phyloP scores from a whole-genome alignment of 148 eudicot genomes.

The Salicornia ramosissima region DNA sequence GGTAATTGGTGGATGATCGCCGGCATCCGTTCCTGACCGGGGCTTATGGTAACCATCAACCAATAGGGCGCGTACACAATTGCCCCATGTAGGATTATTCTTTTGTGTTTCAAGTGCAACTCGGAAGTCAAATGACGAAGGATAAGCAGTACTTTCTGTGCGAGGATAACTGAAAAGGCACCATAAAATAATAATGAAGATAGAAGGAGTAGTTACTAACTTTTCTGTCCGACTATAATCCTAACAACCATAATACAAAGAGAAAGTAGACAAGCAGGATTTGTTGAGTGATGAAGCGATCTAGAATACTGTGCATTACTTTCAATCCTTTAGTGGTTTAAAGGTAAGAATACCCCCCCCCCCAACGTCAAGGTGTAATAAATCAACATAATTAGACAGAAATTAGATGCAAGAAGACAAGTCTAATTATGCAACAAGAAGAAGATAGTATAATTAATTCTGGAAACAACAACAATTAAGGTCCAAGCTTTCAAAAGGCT shows the following conservation, averaged over 20 bases:
- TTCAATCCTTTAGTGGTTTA: not conserved
- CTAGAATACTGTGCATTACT: not conserved
- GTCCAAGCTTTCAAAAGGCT: too few relatives aligned
- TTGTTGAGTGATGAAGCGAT: not conserved
- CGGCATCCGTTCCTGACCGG: constrained; percentile 77
- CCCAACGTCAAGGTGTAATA: not conserved
- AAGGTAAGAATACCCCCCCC: not conserved
- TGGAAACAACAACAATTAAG: too few relatives aligned
- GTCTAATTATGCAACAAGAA: too few relatives aligned
- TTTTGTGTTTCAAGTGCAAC: constrained; percentile 56
- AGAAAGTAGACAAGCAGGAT: not conserved
- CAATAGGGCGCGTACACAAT: constrained; percentile 48
- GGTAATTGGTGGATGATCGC: constrained; percentile 97
- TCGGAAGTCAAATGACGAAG: constrained; percentile 82
- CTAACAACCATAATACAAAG: not conserved
- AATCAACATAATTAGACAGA: too few relatives aligned
- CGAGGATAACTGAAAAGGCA: constrained; percentile 72
- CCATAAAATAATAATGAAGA: constrained; percentile 14
- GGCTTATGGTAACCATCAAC: constrained; percentile 65
- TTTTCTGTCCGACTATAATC: too few relatives aligned
- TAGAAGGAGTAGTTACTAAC: not conserved
- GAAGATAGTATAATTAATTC: too few relatives aligned
- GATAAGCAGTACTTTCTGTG: constrained; percentile 95
- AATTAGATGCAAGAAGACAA: too few relatives aligned
- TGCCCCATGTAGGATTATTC: constrained; percentile 62